phyloP scores from a whole-genome alignment of 345 rosid genomes.

The Aurinia saxatilis region DNA sequence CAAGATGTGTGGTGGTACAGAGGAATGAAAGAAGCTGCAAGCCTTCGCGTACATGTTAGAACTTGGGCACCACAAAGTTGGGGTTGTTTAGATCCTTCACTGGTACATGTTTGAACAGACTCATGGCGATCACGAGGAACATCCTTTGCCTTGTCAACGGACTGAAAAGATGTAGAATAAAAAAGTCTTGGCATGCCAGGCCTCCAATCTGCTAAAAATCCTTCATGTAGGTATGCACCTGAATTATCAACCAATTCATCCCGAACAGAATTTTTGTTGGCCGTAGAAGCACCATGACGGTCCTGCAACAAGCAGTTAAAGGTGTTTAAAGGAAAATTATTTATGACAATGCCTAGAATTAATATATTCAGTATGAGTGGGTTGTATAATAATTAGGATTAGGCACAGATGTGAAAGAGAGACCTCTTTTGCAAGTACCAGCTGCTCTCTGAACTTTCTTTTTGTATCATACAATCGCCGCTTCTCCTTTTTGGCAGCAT shows the following conservation, averaged over 20 bases:
- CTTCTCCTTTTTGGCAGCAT: conserved; percentile 67
- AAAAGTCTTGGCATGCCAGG: conserved; percentile 37
- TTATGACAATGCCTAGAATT: conserved; percentile 9
- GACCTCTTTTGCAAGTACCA: conserved; percentile 50
- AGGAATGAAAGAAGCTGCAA: conserved; percentile 24
- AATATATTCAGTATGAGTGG: conserved; percentile 1
- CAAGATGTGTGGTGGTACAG: conserved; percentile 23
- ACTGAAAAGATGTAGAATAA: conserved; percentile 25
- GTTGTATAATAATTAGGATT: neutral
- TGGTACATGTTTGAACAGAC: conserved; percentile 9
- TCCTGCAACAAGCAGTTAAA: conserved; percentile 38
- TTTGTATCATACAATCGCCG: conserved; percentile 61
- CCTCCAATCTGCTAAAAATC: conserved; percentile 81
- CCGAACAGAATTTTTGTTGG: conserved; percentile 44
- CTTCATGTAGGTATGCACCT: conserved; percentile 74
- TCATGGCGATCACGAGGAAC: conserved; percentile 19
- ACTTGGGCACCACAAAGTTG: conserved; percentile 28
- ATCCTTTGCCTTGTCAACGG: conserved; percentile 26
- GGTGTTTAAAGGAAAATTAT: neutral
- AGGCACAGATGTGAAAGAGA: conserved; percentile 16
- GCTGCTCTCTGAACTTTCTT: conserved; percentile 56
- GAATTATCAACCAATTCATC: conserved; percentile 49
- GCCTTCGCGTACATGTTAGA: conserved; percentile 26
- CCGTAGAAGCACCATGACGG: conserved; percentile 36
- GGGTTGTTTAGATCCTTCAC: conserved; percentile 31